Evolutionary conservation across 495 filamentous ascomycete genomes (phyloP), one percentile per base, ranked within the genome.

Genomic region (Penicillium ucsense): DNA sequence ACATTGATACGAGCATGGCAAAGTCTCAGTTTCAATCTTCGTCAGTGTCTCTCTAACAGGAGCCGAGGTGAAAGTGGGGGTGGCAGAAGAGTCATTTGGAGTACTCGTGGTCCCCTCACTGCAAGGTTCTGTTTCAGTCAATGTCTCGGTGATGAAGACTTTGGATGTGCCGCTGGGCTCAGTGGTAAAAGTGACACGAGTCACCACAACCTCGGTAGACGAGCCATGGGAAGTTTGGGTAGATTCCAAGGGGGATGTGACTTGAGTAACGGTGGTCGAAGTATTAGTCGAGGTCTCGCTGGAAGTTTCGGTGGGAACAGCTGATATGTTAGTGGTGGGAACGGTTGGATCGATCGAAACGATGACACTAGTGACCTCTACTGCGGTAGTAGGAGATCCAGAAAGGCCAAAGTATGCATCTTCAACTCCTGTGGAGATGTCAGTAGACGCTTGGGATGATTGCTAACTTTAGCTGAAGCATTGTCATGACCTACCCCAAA

Each of bases 101-200:
- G 28, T 41, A 27, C 6, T 6, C 11, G 27, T 41, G 8, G 39
- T 8, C 39, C 31, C 33, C 10, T 36, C 12, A 11, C 33, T 28
- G 12, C 44, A 46, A 38, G 35, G 35, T 36, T 46, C 44, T 20
- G 44, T 46, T 36, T 36, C 43, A 5, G 35, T 46, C 30, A 31
- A 10, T n/a, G 44, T 38, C 9, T 39, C n/a, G 30, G 45, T 47
- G 11, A 31, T 31, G 28, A 20, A 12, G n/a, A 39, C 35, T 11
- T 30, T 30, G 4, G 32, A 27, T 3, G 32, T 45, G 27, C 12
- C 29, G 8, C 30, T 31, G 35, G 34, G 33, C 8, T 41, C 9
- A 8, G 31, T 29, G 28, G 43, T 12, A 35, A 38, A 3, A 11
- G 34, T 46, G 3, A 46, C 43, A 4, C 6, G 34, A 3, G 43